Evolutionary conservation across 345 rosid species (phyloP).

Genomic region (Gossypium australe): DNA sequence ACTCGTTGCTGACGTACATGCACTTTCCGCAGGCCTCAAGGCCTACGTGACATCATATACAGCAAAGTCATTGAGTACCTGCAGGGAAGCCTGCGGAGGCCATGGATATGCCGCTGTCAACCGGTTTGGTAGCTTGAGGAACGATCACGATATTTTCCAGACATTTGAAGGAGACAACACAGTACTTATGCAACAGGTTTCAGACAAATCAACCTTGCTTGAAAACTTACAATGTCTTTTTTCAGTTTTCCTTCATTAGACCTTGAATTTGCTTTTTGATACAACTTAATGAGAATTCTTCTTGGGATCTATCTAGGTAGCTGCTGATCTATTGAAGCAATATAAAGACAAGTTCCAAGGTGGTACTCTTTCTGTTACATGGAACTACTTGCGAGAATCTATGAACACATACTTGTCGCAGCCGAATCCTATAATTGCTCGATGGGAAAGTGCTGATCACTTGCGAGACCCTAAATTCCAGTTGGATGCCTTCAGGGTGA

Average conservation of each 20-base stretch:
- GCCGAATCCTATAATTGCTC: constrained; percentile 89
- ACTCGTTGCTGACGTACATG: constrained; percentile 82
- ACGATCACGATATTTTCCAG: constrained; percentile 46
- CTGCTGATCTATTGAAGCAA: constrained; percentile 82
- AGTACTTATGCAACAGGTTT: constrained; percentile 11
- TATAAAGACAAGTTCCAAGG: constrained; percentile 93
- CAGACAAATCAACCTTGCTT: constrained; percentile 5
- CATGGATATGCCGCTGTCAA: constrained; percentile 99
- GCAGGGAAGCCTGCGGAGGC: constrained; percentile 98
- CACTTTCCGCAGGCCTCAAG: constrained; percentile 92
- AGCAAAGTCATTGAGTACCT: constrained; percentile 71
- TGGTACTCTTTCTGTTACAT: constrained; percentile 83
- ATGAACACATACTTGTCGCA: constrained; percentile 84
- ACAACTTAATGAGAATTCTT: neutral
- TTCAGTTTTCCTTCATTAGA: constrained; percentile 12
- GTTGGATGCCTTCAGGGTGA: constrained; percentile 93
- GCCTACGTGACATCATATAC: constrained; percentile 91
- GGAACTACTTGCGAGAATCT: constrained; percentile 94
- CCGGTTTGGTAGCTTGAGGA: constrained; percentile 91
- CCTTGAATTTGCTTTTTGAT: neutral
- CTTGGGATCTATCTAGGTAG: constrained; percentile 63
- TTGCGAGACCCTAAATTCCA: constrained; percentile 91
- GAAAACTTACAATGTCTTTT: neutral
- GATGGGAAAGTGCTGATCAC: constrained; percentile 95
- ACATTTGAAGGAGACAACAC: constrained; percentile 97